phyloP scores from a whole-genome alignment of 1,139 yeast genomes.

The Yamadazyma blattariae region DNA sequence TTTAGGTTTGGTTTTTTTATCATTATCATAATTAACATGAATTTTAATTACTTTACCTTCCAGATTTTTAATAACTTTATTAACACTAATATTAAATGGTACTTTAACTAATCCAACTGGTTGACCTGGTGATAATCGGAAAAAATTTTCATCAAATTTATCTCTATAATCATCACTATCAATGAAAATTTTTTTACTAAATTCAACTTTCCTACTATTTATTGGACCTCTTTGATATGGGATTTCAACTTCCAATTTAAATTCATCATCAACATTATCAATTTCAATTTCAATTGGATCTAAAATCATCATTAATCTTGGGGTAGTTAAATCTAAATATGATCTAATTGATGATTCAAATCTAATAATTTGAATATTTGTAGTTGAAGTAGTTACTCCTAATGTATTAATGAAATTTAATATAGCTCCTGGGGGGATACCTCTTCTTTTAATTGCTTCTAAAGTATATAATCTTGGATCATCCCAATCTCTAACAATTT shows the following conservation, averaged over 20 bases:
- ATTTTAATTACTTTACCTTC: conserved; percentile 66
- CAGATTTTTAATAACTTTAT: conserved; percentile 60
- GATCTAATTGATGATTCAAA: conserved; percentile 88
- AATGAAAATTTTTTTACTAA: conserved; percentile 74
- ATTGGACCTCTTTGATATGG: conserved; percentile 81
- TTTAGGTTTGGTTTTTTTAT: conserved; percentile 72
- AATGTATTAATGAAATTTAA: conserved; percentile 88
- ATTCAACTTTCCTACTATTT: conserved; percentile 70
- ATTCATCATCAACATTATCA: conserved; percentile 79
- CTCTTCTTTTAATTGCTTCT: conserved; percentile 94
- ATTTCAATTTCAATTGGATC: conserved; percentile 83
- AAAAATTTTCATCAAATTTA: conserved; percentile 55
- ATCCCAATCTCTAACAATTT: conserved; percentile 92
- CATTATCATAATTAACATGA: conserved; percentile 76
- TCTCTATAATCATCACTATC: conserved; percentile 87
- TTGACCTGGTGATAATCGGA: conserved; percentile 91
- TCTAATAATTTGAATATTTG: conserved; percentile 85
- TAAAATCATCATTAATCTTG: conserved; percentile 90
- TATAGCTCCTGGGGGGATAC: conserved; percentile 99
- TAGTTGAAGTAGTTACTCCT: conserved; percentile 93
- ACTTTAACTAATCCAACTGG: conserved; percentile 95
- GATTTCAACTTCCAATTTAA: conserved; percentile 63
- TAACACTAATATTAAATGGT: conserved; percentile 77
- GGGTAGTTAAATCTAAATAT: conserved; percentile 86
- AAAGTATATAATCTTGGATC: conserved; percentile 96